Conservation (phyloP, 1,284 basidiomycete species). For the Athelia psychrophila region DNA sequence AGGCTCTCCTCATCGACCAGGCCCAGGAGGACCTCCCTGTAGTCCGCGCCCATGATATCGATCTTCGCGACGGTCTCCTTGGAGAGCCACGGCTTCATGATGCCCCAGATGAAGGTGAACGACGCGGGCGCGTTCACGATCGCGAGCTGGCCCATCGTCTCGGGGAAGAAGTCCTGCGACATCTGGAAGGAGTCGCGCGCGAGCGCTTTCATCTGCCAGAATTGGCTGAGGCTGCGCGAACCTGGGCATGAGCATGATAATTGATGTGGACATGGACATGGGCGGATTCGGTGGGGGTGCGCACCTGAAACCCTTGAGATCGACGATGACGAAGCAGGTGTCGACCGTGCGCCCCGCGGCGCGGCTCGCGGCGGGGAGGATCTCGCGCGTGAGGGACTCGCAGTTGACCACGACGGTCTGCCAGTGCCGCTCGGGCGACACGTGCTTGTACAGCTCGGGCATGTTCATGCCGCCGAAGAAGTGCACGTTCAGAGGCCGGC, state of each 20-base stretch:
- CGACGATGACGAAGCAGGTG: conserved; percentile 59
- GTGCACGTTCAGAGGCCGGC: conserved; percentile 67
- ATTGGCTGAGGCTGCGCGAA: conserved; percentile 54
- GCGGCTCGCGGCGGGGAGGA: conserved; percentile 60
- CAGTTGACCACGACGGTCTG: conserved; percentile 58
- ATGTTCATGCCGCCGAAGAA: conserved; percentile 59
- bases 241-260: no score
- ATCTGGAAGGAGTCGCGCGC: conserved; percentile 61
- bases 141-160: conserved; percentile 72
- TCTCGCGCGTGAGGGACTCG: conserved; percentile 59
- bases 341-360: conserved; percentile 47
- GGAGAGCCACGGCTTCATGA: conserved; percentile 67
- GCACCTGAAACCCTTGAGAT: conserved; percentile 66
- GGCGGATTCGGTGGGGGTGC: no score
- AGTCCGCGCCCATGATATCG: conserved; percentile 58
- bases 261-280: no score
- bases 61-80: conserved; percentile 69
- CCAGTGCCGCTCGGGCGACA: conserved; percentile 63
- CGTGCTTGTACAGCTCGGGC: conserved; percentile 54
- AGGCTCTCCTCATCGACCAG: conserved; percentile 55
- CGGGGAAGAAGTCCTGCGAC: conserved; percentile 74
- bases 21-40: conserved; percentile 49
- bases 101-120: conserved; percentile 68
- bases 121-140: conserved; percentile 69
- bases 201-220: conserved; percentile 71